Evolutionary conservation across 768 basidiomycete genomes (phyloP), one percentile per base, ranked within the genome.

Genomic region (Flagelloscypha sp.): DNA sequence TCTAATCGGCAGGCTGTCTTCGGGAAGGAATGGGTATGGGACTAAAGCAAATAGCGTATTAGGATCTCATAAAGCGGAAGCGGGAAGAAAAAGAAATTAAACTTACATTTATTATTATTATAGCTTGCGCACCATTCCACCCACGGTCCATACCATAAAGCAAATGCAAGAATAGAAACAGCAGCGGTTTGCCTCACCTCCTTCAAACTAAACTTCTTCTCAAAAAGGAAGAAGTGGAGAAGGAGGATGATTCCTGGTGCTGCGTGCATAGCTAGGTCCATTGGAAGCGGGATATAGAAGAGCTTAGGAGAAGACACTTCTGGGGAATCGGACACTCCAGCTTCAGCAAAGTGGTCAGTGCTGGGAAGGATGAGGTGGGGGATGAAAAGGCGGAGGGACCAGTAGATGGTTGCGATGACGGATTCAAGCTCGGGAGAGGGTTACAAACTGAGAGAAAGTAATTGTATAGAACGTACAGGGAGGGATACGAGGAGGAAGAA

Each of bases 21-120:
- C 45, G 0, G 76, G 84, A 39, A 90, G 62, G 61, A 90, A 89
- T 0, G 87, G 87, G 56, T 90, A 89, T 18, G 86, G 84, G 60
- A 87, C 83, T 84, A 37, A 4, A 33, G 32, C 8, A 31, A 11
- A 25, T 24, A 13, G 15, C 24, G 28, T 21, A 19, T 42, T 21
- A 38, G 31, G 21, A 34, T 48, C 11, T 33, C 27, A 24, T 19
- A 25, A 9, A 25, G 15, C 15, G 29, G 19, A n/a, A 18, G 20
- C 18, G 19, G 27, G 8, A 22, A 4, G 13, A 12, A 11, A 25
- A 17, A 20, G 6, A 24, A 33, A 9, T 29, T 17, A 12, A 37
- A 18, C 9, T 25, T 1, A 8, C n/a, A 12, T 9, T 80, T 85
- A 3, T 48, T 51, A 5, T 72, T 73, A 41, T 84, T 86, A 52